Evolutionary conservation across 2,329 filamentous ascomycete genomes (phyloP).

Genomic region (Colletotrichum sp.): DNA sequence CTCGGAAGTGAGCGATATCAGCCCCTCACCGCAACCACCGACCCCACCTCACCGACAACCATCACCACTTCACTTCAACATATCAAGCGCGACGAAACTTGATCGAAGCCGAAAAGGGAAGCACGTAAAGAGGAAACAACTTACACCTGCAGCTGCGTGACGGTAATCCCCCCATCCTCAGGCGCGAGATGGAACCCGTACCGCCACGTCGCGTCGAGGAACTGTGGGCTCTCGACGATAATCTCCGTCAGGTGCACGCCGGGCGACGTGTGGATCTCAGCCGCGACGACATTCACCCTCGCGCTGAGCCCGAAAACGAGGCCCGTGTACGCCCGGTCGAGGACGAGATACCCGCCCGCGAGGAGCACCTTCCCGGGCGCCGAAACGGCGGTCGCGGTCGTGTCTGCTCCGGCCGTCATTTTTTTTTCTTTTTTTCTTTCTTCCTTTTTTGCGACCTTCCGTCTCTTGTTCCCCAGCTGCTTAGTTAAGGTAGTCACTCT

Average conservation of each 20-base stretch:
- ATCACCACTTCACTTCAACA: not conserved
- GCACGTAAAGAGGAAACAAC: slow-evolving; percentile 38
- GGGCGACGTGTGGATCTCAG: slow-evolving; percentile 57
- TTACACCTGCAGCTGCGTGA: slow-evolving; percentile 81
- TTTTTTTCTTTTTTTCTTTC: not conserved
- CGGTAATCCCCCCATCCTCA: slow-evolving; percentile 78
- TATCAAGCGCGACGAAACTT: not conserved
- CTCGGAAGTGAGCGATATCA: not conserved
- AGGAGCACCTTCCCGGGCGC: slow-evolving; percentile 96
- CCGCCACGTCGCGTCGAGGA: slow-evolving; percentile 83
- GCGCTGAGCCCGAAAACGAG: slow-evolving; percentile 72
- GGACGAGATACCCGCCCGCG: slow-evolving; percentile 92
- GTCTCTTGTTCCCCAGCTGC: not conserved
- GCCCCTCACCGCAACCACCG: not conserved
- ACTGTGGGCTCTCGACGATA: slow-evolving; percentile 90
- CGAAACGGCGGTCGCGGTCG: slow-evolving; percentile 69
- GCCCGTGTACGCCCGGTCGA: slow-evolving; percentile 85
- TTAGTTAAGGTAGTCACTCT: not conserved
- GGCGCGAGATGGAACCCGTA: slow-evolving; percentile 78
- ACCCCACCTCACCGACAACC: not conserved
- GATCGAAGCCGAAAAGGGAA: not conserved
- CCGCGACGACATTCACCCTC: slow-evolving; percentile 68
- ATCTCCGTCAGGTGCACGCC: slow-evolving; percentile 75
- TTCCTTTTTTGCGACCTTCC: not conserved
- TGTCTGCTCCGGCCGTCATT: slow-evolving; percentile 26